A percentile compares a stretch with the other conserved stretches of the same genome.
Conservation (phyloP, 2,329 filamentous ascomycete genomes). For the Polytolypa hystricis region DNA sequence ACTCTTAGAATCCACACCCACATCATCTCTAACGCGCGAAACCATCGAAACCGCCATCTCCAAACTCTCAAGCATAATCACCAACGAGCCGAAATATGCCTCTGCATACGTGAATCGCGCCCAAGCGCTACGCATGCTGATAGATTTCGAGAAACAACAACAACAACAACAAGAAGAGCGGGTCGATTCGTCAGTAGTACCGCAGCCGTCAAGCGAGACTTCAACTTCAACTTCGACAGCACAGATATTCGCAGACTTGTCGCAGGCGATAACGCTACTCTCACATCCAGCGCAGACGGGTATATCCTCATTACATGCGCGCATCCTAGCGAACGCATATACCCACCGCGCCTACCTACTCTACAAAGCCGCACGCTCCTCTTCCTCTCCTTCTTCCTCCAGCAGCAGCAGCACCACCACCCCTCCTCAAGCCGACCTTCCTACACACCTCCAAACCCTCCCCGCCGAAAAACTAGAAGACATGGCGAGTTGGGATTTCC, state of each 20-base stretch:
- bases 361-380: conserved; percentile 22
- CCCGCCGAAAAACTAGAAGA: conserved; percentile 39
- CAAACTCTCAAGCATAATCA: conserved; percentile 34
- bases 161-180: conserved; percentile 10
- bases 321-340: conserved; percentile 42
- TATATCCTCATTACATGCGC: conserved; percentile 35
- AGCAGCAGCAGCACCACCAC: background rate
- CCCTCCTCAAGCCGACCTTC: conserved; percentile 6
- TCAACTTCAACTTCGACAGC: background rate
- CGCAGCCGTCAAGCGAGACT: background rate
- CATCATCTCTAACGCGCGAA: conserved; percentile 12
- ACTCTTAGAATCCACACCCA: conserved; percentile 17
- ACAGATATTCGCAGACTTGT: conserved; percentile 26
- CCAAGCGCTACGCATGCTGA: conserved; percentile 34
- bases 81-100: conserved; percentile 38
- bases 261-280: conserved; percentile 35
- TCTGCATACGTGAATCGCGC: conserved; percentile 47
- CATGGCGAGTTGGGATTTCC: conserved; percentile 45
- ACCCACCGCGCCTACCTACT: conserved; percentile 43
- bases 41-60: conserved; percentile 24
- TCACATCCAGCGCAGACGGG: conserved; percentile 20
- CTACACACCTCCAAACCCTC: conserved; percentile 23
- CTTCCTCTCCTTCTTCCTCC: conserved; percentile 6
- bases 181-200: no score
- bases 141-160: conserved; percentile 16